Base-by-base conservation (phyloP, 2,329 filamentous ascomycete species). In the Ophiocordyceps sinensis region DNA sequence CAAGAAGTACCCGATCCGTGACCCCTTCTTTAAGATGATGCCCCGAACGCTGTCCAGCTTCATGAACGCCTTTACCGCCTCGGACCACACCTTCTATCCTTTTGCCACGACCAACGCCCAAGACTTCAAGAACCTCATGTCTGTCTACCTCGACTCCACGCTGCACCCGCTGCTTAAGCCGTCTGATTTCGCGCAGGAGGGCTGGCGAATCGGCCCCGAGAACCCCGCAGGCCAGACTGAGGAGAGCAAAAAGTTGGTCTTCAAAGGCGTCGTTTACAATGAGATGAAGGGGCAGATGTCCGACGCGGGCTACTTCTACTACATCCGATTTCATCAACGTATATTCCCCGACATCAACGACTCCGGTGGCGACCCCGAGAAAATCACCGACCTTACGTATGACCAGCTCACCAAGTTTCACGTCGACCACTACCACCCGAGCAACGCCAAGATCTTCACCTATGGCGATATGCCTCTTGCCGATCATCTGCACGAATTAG, bases 241-340 rank as follows among this genome's bases (percentile, higher is more conserved):
- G 53, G 71, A 78, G 42, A 74, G 78, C 55, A 76, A 78, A 58
- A 77, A 77, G 47, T 65, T 94, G 34, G 85, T 94, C 1, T 96
- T 96, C 71, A 96, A 96, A 65, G 89, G 89, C 23, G 91, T 96
- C 1, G 89, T 96, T 1, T 96, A 96, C 66, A 98, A 98, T 54
- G 91, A 98, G 66, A 98, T 98, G 91, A 98, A 98, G 65, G 91
- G 91, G 0, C 88, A 95, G 57, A 94, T 96, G 80, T 96, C 91
- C 2, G 91, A 98, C 59, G 87, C 89, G 7, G 86, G 86, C 49
- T 98, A 98, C 54, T 68, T 96, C 1, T 98, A 85, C 67, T 96
- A 95, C 60, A 94, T 95, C 50, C 76, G 82, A 41, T 98, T 94
- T 62, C 86, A 94, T 56, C 87, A 96, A 52, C 82, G 91, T 57